A percentile compares a stretch with the other conserved stretches of the same genome.
These are phyloP conservation scores for Pleurostoma richardsiae DNA, from an alignment of 2,329 filamentous ascomycete genomes.

Conservation along the genomic window DNA sequence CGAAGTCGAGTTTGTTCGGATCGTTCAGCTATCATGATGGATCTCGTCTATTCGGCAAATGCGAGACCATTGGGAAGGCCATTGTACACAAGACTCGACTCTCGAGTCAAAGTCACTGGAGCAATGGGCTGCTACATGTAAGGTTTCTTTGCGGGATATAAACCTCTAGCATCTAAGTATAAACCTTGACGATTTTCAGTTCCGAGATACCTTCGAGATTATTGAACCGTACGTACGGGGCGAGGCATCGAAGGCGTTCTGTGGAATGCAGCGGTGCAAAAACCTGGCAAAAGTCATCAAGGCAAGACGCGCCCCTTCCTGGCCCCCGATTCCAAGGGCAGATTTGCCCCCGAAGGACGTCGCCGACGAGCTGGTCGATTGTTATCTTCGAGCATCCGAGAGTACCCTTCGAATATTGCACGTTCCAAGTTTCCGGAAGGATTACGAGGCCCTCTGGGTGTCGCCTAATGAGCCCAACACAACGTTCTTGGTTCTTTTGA, in stretches of 20 bases:
- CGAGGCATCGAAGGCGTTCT: constrained; percentile 8
- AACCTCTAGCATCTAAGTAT: too few relatives aligned
- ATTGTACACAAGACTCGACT: constrained; percentile 10
- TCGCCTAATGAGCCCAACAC: constrained; percentile 11
- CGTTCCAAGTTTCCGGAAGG: constrained; percentile 47
- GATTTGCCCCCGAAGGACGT: constrained; percentile 32
- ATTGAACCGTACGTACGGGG: constrained; percentile 3
- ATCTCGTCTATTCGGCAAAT: constrained; percentile 3
- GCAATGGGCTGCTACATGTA: neutral
- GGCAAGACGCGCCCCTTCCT: constrained; percentile 28
- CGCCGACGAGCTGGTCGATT: constrained; percentile 45
- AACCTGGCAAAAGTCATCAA: constrained; percentile 34
- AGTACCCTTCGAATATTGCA: constrained; percentile 53
- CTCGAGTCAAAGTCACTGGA: constrained; percentile 8
- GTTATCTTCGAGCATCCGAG: constrained; percentile 52
- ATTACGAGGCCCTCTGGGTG: constrained; percentile 47
- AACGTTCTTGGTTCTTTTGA: constrained; percentile 45
- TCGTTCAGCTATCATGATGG: constrained; percentile 38
- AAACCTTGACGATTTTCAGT: neutral
- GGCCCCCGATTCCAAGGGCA: constrained; percentile 24
- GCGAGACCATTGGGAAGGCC: neutral
- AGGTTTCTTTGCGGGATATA: neutral
- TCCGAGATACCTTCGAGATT: neutral
- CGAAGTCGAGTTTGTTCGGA: constrained; percentile 27
- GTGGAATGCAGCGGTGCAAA: constrained; percentile 32